phyloP scores from a whole-genome alignment of 83 land plant genomes.

The Diphasiastrum complanatum region DNA sequence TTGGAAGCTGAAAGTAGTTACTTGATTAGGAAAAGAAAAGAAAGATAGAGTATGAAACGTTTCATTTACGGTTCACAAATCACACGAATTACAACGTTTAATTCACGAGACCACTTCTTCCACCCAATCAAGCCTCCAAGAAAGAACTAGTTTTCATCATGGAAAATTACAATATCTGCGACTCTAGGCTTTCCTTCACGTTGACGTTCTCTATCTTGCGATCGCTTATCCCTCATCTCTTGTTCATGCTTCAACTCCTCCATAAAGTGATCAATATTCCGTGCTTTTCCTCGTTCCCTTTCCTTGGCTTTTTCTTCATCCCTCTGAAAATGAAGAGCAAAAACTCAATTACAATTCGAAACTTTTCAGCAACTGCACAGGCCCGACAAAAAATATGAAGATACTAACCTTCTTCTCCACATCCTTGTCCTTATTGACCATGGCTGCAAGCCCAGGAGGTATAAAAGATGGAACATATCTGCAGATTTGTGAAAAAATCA shows the following conservation, averaged over 20 bases:
- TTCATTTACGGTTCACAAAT: too few species aligned
- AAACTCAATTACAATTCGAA: too few species aligned
- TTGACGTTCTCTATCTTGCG: conserved; percentile 82
- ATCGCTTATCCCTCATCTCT: conserved; percentile 87
- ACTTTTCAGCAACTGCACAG: too few species aligned
- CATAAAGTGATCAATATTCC: conserved; percentile 94
- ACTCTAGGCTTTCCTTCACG: conserved; percentile 69
- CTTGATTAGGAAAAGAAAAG: too few species aligned
- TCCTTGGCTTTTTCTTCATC: conserved; percentile 89
- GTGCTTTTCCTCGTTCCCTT: conserved; percentile 72
- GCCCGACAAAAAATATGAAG: not conserved
- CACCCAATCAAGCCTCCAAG: not conserved
- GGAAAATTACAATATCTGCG: conserved; percentile 28
- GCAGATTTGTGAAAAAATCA: too few species aligned
- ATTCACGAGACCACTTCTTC: too few species aligned
- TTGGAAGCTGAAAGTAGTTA: conserved; percentile 43
- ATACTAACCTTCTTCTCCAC: conserved; percentile 73
- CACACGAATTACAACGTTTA: too few species aligned
- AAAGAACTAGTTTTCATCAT: not conserved
- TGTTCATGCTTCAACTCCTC: conserved; percentile 96
- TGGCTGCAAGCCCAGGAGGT: conserved; percentile 80
- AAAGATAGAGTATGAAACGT: too few species aligned
- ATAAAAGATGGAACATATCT: conserved; percentile 98
- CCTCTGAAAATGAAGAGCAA: conserved; percentile 66
- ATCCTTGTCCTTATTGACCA: conserved; percentile 62